Evolutionary conservation across 1,139 yeast species (phyloP).

Genomic region (Suhomyces ambrosiae): DNA sequence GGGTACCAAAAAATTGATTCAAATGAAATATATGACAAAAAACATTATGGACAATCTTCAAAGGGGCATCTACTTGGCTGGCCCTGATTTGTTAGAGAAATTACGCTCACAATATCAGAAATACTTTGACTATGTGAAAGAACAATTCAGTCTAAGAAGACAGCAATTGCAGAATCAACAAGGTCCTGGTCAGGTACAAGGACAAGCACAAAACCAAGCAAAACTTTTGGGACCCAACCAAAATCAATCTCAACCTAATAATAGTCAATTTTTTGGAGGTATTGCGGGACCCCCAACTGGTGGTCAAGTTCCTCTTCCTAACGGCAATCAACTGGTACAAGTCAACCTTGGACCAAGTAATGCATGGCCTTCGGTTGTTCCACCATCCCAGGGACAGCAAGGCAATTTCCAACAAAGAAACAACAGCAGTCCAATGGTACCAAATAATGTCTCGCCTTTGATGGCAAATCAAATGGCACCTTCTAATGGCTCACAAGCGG

Average conservation of each 20-base stretch:
- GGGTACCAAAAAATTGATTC: slow-evolving; percentile 74
- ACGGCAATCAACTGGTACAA: slow-evolving; percentile 3
- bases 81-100: slow-evolving; percentile 69
- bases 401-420: slow-evolving; percentile 12
- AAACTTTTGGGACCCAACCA: slow-evolving; percentile 2
- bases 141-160: slow-evolving; percentile 40
- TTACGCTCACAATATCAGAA: slow-evolving; percentile 71
- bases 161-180: slow-evolving; percentile 34
- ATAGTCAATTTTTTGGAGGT: slow-evolving; percentile 6
- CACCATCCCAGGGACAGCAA: slow-evolving; percentile 12
- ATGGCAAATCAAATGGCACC: slow-evolving; percentile 14
- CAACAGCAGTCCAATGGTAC: slow-evolving; percentile 29
- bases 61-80: slow-evolving; percentile 63
- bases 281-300: slow-evolving; percentile 8
- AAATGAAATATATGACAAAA: slow-evolving; percentile 76
- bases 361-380: slow-evolving; percentile 26
- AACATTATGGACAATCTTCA: slow-evolving; percentile 71
- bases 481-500: slow-evolving; percentile 17
- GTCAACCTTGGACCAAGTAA: slow-evolving; percentile 23
- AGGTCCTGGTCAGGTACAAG: slow-evolving; percentile 9
- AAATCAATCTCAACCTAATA: slow-evolving; percentile 3
- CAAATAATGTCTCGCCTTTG: slow-evolving; percentile 25
- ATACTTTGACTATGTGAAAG: slow-evolving; percentile 72
- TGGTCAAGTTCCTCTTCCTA: slow-evolving; percentile 11
- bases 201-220: slow-evolving; percentile 6